phyloP scores from a whole-genome alignment of 176 grass and related monocot species.

The Canna indica region DNA sequence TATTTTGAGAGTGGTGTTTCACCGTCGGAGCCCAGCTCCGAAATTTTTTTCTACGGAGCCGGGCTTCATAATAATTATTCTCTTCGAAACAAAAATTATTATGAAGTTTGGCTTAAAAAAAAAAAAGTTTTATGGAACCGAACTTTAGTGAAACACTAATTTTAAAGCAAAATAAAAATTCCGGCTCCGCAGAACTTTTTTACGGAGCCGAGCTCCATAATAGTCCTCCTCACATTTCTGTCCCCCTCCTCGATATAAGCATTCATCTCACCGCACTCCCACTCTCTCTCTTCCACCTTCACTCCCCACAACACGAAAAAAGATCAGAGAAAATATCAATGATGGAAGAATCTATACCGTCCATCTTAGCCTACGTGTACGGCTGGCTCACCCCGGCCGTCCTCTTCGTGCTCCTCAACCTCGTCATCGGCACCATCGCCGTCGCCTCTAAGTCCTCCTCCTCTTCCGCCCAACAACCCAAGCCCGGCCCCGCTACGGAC shows the following conservation, averaged over 20 bases:
- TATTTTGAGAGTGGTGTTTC: too few species aligned
- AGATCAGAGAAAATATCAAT: constrained; percentile 20
- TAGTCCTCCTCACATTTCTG: neutral
- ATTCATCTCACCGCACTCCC: neutral
- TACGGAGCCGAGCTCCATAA: too few species aligned
- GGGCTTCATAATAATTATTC: too few species aligned
- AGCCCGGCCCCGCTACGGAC: neutral
- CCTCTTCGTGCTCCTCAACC: constrained; percentile 76
- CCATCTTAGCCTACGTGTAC: constrained; percentile 48
- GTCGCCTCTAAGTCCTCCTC: constrained; percentile 51
- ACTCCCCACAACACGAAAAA: constrained; percentile 18
- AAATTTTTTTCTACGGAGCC: too few species aligned
- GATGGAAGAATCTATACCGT: constrained; percentile 47
- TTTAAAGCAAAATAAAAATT: too few species aligned
- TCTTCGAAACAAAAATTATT: too few species aligned
- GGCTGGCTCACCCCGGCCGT: constrained; percentile 72
- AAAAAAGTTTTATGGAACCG: too few species aligned
- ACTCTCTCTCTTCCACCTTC: neutral
- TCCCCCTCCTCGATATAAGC: neutral
- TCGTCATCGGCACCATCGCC: constrained; percentile 96
- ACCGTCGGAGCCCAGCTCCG: too few species aligned
- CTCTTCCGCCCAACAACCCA: neutral
- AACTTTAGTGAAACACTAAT: too few species aligned
- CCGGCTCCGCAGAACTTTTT: too few species aligned
- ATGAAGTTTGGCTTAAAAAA: too few species aligned